Percentiles rank a stretch among this genome's conserved stretches.
Conservation (phyloP, 1,284 basidiomycete species). For the Trametes polyzona region DNA sequence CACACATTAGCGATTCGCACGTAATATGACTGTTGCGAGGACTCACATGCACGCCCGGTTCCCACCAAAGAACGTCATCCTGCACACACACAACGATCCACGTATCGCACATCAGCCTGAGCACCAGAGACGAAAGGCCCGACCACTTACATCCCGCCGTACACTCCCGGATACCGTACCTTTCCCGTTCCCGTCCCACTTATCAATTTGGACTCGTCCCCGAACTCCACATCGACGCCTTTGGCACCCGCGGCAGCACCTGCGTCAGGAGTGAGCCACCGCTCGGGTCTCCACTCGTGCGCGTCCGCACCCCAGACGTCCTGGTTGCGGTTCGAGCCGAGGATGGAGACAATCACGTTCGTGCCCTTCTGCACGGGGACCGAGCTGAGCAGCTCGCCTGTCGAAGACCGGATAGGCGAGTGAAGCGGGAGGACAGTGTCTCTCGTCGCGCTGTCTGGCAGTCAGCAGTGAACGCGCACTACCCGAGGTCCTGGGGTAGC, state of each 20-base stretch:
- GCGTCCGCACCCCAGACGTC: constrained; percentile 49
- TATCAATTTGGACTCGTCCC: constrained; percentile 1
- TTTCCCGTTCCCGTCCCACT: constrained; percentile 3
- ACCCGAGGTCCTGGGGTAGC: not conserved
- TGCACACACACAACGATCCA: constrained; percentile 7
- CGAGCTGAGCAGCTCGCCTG: constrained; percentile 33
- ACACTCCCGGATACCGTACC: constrained; percentile 39
- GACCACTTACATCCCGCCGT: constrained; percentile 41
- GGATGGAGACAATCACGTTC: constrained; percentile 26
- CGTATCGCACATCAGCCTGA: not conserved
- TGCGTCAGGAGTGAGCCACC: constrained; percentile 37
- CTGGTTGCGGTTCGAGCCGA: constrained; percentile 31
- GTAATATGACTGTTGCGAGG: not conserved
- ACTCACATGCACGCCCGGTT: constrained; percentile 40
- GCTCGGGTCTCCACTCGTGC: constrained; percentile 46
- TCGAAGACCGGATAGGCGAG: constrained; percentile 36
- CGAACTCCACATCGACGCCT: constrained; percentile 12
- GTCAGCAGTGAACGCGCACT: not conserved
- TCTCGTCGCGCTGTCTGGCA: constrained; percentile 19
- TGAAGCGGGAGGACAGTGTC: constrained; percentile 48
- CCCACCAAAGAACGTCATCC: constrained; percentile 44
- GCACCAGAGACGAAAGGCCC: no score
- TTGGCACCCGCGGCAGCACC: constrained; percentile 22
- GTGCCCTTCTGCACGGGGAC: constrained; percentile 29
- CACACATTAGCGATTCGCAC: not conserved